phyloP scores from a whole-genome alignment of 768 basidiomycete genomes.

The Hygrophoropsis aurantiaca region DNA sequence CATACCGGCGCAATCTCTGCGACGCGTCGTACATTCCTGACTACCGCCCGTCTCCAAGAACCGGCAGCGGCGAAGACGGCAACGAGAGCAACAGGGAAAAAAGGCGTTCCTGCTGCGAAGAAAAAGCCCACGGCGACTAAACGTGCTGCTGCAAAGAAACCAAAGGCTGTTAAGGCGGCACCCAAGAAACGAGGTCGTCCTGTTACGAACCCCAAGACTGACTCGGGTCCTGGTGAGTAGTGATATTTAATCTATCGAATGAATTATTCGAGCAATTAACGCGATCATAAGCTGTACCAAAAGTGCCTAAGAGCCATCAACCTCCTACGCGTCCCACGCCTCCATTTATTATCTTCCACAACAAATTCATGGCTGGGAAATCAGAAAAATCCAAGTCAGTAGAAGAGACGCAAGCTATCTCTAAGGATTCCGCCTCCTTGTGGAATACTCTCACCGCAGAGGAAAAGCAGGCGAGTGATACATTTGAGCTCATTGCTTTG shows the following conservation, averaged over 20 bases:
- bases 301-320: constrained; percentile 16
- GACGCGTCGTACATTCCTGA: constrained; percentile 26
- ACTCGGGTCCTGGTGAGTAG: background rate
- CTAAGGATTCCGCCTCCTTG: constrained; percentile 18
- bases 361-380: constrained; percentile 10
- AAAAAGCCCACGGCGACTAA: constrained; percentile 9
- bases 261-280: constrained; percentile 3
- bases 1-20: constrained; percentile 1
- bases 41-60: constrained; percentile 16
- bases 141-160: constrained; percentile 2
- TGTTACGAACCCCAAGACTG: background rate
- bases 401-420: background rate
- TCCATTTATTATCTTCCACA: constrained; percentile 25
- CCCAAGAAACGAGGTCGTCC: constrained; percentile 6
- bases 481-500: background rate
- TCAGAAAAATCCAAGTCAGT: background rate
- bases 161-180: background rate
- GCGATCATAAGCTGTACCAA: background rate
- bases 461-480: constrained; percentile 35
- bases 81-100: constrained; percentile 5
- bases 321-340: constrained; percentile 28
- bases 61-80: constrained; percentile 7
- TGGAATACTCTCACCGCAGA: constrained; percentile 33
- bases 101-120: constrained; percentile 3
- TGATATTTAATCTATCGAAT: constrained; percentile 3